These are phyloP conservation scores for Lepidium africanum DNA, from an alignment of 345 rosid species.

Conservation along the genomic window DNA sequence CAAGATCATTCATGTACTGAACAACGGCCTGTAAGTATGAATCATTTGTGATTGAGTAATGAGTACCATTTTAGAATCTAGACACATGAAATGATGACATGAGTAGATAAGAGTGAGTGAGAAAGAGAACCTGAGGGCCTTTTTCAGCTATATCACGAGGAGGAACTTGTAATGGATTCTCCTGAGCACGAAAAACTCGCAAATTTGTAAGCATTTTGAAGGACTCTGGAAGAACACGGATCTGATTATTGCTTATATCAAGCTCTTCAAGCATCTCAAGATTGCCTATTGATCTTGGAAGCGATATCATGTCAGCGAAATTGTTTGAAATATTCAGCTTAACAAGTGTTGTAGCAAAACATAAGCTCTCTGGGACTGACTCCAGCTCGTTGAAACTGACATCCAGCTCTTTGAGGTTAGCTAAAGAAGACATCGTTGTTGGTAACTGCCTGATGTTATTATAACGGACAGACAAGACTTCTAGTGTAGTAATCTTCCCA, in stretches of 20 bases:
- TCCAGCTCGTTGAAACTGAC: constrained; percentile 98
- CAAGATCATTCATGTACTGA: constrained; percentile 70
- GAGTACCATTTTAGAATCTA: neutral
- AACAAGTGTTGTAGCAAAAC: constrained; percentile 86
- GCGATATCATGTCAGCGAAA: constrained; percentile 67
- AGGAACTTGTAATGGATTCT: constrained; percentile 93
- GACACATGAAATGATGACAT: neutral
- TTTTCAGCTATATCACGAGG: constrained; percentile 71
- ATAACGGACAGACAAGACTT: constrained; percentile 79
- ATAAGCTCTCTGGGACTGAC: constrained; percentile 88
- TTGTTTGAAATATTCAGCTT: constrained; percentile 93
- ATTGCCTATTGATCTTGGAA: constrained; percentile 93
- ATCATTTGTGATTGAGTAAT: constrained; percentile 1
- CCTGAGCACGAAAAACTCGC: constrained; percentile 59
- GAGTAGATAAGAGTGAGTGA: neutral
- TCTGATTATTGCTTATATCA: constrained; percentile 96
- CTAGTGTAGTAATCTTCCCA: constrained; percentile 71
- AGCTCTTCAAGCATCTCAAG: constrained; percentile 93
- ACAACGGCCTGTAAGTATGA: constrained; percentile 65
- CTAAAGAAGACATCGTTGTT: constrained; percentile 84
- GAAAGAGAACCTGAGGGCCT: constrained; percentile 73
- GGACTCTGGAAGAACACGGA: constrained; percentile 81
- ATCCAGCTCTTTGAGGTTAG: constrained; percentile 72
- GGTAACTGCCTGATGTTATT: constrained; percentile 87
- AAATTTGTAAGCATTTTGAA: constrained; percentile 68